phyloP scores from a whole-genome alignment of 179 eudicot species.

The Carnegiea gigantea region DNA sequence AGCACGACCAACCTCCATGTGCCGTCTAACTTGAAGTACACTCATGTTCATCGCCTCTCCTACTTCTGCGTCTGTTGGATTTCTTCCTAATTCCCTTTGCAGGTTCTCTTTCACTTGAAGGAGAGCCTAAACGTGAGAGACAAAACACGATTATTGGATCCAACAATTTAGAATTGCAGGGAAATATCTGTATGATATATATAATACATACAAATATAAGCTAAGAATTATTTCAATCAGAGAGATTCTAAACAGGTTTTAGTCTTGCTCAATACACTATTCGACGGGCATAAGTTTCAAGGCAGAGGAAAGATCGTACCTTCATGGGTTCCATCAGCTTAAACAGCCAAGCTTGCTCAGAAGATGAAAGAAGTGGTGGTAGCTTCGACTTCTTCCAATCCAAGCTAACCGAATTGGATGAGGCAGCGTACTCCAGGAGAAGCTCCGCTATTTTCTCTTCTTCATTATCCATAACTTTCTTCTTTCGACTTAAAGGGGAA shows the following conservation, averaged over 20 bases:
- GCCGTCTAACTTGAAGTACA: conserved; percentile 46
- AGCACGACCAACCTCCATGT: conserved; percentile 71
- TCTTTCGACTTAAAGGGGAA: conserved; percentile 26
- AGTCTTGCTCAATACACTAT: neutral
- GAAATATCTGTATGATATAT: neutral
- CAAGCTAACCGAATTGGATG: conserved; percentile 65
- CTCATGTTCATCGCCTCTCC: conserved; percentile 67
- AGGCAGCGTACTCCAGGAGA: conserved; percentile 68
- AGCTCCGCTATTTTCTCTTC: conserved; percentile 60
- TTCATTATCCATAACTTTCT: conserved; percentile 36
- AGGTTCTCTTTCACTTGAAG: conserved; percentile 62
- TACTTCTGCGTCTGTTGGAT: conserved; percentile 68
- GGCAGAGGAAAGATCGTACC: conserved; percentile 35
- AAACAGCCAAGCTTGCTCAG: conserved; percentile 88
- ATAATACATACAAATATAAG: neutral
- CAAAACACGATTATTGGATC: neutral
- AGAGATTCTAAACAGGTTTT: neutral
- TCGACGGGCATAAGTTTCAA: neutral
- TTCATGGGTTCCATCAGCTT: conserved; percentile 88
- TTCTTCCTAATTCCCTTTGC: conserved; percentile 59
- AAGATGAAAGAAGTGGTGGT: conserved; percentile 84
- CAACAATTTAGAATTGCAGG: neutral
- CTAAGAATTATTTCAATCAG: neutral
- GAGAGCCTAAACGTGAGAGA: conserved; percentile 44
- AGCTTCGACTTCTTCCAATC: conserved; percentile 98